phyloP scores from a whole-genome alignment of 2,329 filamentous ascomycete species.

The Berkeleyomyces basicola region DNA sequence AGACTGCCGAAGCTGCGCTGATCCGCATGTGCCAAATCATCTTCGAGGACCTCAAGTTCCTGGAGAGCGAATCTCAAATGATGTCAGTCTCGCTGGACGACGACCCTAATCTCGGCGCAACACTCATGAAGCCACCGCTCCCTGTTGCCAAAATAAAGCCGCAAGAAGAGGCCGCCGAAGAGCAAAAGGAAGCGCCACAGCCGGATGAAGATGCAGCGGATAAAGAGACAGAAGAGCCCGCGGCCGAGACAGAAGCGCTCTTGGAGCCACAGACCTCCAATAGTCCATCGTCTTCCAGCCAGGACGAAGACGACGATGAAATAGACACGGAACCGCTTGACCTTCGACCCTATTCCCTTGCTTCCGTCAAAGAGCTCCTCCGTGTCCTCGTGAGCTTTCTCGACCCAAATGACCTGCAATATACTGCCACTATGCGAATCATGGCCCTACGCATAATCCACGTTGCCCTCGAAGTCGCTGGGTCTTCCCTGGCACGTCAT shows the following conservation, averaged over 20 bases:
- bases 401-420: conserved; percentile 80
- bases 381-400: conserved; percentile 84
- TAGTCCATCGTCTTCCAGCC: not conserved
- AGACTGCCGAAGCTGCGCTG: conserved; percentile 93
- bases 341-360: conserved; percentile 79
- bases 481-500: conserved; percentile 85
- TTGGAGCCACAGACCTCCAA: not conserved
- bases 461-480: conserved; percentile 88
- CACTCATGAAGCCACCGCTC: conserved; percentile 53
- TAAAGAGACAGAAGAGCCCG: not conserved
- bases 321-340: conserved; percentile 29
- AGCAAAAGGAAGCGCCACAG: not conserved
- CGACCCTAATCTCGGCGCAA: conserved; percentile 51
- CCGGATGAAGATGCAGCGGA: not conserved
- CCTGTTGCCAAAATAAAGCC: not conserved
- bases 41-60: conserved; percentile 77
- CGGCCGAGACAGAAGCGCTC: not conserved
- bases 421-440: conserved; percentile 88
- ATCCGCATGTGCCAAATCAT: conserved; percentile 98
- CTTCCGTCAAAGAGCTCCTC: conserved; percentile 88
- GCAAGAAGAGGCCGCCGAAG: not conserved
- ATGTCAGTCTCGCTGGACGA: conserved; percentile 50
- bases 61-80: conserved; percentile 60
- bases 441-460: conserved; percentile 97
- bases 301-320: conserved; percentile 15